Evolutionary conservation across 768 basidiomycete genomes (phyloP), one percentile per base, ranked within the genome.

Genomic region (Termitomyces sp.): DNA sequence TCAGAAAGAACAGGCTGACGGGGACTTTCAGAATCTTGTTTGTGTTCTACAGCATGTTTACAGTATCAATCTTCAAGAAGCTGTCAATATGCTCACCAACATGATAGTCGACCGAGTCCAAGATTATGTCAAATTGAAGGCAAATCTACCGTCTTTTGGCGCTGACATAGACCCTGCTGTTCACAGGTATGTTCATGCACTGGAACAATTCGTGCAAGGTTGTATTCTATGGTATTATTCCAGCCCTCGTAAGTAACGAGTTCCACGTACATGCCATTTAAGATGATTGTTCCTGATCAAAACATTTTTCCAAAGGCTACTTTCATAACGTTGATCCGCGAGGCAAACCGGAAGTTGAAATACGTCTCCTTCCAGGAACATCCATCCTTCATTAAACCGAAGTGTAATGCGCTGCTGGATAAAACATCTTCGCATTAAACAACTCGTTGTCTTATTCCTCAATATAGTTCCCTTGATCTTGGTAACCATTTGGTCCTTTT

Each of bases 1-100:
- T 8, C 14, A 55, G 67, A 68, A 68, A 64, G 67, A 68, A 43
- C 67, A 68, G 60, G 62, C 64, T 2, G 66, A 66, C 34, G 62
- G 60, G 11, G 67, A 68, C 45, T 64, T 60, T 22, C 66, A 66
- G 50, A 68, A 66, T 42, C 58, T 66, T 1, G 62, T 68, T 28
- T 64, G 60, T 44, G 59, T 59, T 26, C 47, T 68, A 12, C 64
- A 65, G 58, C 59, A 62, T 10, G 67, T 64, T 42, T 51, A 51
- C 10, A 55, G 60, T 24, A 34, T 65, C 19, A 64, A 63, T n/a
- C 59, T 68, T 9, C 67, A 66, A 43, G 61, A 55, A 3, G 67
- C 66, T 17, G 49, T 68, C 12, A 51, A 68, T 50, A 47, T 62
- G 15, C 28, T 66, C 2, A 59, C 59, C 4, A 46, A 59, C 12